Evolutionary conservation across 1,284 basidiomycete species (phyloP).

Genomic region (Polyporus tsugae): DNA sequence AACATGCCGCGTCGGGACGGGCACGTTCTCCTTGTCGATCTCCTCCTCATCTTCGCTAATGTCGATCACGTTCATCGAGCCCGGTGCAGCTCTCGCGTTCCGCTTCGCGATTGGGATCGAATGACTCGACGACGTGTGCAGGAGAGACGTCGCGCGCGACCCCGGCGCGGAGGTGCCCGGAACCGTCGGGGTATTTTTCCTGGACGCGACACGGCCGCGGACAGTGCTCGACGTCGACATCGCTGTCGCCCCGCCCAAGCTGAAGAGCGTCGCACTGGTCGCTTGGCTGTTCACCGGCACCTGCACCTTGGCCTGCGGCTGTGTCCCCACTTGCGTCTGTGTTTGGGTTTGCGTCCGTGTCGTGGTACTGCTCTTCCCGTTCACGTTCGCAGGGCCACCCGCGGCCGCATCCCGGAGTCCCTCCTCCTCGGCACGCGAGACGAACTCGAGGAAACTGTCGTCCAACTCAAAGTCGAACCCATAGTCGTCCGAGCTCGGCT

Average conservation of each 20-base stretch:
- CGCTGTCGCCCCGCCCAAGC: slow-evolving; percentile 6
- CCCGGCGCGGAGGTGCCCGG: slow-evolving; percentile 12
- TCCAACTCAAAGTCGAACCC: slow-evolving; percentile 47
- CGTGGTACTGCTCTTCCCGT: neutral
- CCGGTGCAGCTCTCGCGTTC: neutral
- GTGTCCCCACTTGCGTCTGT: slow-evolving; percentile 12
- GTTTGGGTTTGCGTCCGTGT: slow-evolving; percentile 12
- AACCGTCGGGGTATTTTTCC: neutral
- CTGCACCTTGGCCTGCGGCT: slow-evolving; percentile 21
- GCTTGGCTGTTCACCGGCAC: slow-evolving; percentile 19
- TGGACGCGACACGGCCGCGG: neutral
- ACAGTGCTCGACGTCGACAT: slow-evolving; percentile 4
- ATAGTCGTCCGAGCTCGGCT: slow-evolving; percentile 41
- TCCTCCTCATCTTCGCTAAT: slow-evolving; percentile 56
- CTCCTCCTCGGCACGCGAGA: slow-evolving; percentile 48
- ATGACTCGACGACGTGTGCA: slow-evolving; percentile 15
- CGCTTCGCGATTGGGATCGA: slow-evolving; percentile 8
- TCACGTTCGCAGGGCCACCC: neutral
- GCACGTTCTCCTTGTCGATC: slow-evolving; percentile 71
- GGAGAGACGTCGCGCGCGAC: slow-evolving; percentile 16
- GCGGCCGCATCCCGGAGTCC: slow-evolving; percentile 16
- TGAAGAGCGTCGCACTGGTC: slow-evolving; percentile 15
- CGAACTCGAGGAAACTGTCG: slow-evolving; percentile 46
- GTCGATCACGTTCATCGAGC: slow-evolving; percentile 37
- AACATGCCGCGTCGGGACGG: slow-evolving; percentile 60